A percentile compares a stretch with the other conserved stretches of the same genome.
Conservation (phyloP, 2,329 filamentous ascomycete genomes). For the Eurotiales sp. region DNA sequence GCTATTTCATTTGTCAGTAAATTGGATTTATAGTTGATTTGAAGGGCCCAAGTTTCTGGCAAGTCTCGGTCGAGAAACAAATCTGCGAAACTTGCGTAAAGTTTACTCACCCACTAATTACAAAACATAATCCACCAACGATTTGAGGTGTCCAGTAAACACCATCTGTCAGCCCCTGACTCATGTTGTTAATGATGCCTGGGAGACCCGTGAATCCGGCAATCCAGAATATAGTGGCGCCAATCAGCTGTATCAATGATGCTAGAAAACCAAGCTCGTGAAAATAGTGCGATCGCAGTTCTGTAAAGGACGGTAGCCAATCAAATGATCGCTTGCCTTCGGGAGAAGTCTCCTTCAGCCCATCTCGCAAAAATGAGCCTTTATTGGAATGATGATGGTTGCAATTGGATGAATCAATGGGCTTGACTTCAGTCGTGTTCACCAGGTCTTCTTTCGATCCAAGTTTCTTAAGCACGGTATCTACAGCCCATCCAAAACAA, state of each 20-base stretch:
- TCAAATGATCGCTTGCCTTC: conserved; percentile 43
- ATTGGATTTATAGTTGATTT: too few species aligned
- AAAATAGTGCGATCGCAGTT: conserved; percentile 58
- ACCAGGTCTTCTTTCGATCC: conserved; percentile 16
- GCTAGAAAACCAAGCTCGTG: conserved; percentile 62
- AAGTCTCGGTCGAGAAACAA: too few species aligned
- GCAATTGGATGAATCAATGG: conserved; percentile 25
- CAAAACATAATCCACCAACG: conserved; percentile 60
- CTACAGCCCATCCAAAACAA: conserved; percentile 67
- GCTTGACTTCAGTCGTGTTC: conserved; percentile 17
- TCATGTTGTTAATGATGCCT: conserved; percentile 51
- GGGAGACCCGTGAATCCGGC: conserved; percentile 59
- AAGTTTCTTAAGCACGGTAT: conserved; percentile 43
- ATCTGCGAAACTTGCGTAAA: conserved; percentile 17
- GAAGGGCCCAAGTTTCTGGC: too few species aligned
- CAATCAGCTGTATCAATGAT: conserved; percentile 53
- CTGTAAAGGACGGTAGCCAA: conserved; percentile 58
- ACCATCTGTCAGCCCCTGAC: conserved; percentile 47
- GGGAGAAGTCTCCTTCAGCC: conserved; percentile 14
- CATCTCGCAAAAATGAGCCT: conserved; percentile 35
- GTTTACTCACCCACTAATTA: conserved; percentile 45
- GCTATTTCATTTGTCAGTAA: conserved; percentile 20
- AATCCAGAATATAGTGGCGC: conserved; percentile 63
- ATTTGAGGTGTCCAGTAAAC: conserved; percentile 62
- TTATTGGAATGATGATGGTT: conserved; percentile 42